phyloP scores from a whole-genome alignment of 345 rosid species.

The Rhizophora apiculata region DNA sequence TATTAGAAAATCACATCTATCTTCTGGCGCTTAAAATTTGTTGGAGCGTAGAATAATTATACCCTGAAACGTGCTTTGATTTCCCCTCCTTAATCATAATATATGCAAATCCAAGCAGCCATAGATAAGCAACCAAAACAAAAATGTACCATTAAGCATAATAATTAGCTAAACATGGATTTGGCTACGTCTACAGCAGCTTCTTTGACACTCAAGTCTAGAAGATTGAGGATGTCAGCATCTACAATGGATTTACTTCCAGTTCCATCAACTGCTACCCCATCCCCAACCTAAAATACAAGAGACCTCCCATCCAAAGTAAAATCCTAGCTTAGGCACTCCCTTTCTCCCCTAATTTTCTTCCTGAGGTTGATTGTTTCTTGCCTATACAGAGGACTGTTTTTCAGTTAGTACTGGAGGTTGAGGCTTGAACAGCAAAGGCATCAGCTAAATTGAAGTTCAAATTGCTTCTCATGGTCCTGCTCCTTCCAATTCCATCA shows the following conservation, averaged over 20 bases:
- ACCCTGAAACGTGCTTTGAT: no score
- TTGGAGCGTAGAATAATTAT: no score
- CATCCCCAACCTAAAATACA: neutral
- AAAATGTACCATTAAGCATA: no score
- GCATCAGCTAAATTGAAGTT: conserved; percentile 76
- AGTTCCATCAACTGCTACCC: neutral
- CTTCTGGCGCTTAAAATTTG: no score
- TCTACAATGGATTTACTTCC: neutral
- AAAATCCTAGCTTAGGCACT: neutral
- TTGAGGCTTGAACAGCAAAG: conserved; percentile 38
- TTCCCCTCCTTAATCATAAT: no score
- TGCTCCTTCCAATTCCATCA: conserved; percentile 58
- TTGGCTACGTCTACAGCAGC: neutral
- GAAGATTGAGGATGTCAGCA: neutral
- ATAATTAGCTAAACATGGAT: neutral
- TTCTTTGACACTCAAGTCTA: neutral
- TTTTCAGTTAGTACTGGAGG: conserved; percentile 17
- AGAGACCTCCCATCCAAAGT: neutral
- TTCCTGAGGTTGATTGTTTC: neutral
- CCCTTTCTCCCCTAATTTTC: no score
- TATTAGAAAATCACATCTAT: no score
- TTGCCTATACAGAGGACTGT: neutral
- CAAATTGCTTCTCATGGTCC: conserved; percentile 74
- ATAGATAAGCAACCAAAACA: no score
- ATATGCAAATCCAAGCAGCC: no score